Conservation (phyloP, 2,329 filamentous ascomycete genomes). For the Cordyceps fumosorosea region DNA sequence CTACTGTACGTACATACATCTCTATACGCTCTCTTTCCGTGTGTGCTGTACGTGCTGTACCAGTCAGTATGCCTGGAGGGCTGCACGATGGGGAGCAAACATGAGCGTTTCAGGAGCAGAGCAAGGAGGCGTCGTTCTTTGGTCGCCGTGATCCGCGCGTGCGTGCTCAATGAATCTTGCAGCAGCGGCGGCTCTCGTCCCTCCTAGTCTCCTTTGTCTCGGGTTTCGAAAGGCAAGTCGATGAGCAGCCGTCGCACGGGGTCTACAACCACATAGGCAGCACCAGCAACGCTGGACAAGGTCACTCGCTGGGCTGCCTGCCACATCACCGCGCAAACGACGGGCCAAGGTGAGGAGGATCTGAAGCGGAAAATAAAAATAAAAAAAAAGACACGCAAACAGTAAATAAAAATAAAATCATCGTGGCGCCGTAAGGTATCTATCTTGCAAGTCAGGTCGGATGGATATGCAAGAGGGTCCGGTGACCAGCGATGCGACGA, state of each 20-base stretch:
- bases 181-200: not conserved
- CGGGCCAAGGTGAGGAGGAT: no score
- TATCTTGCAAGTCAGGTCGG: slow-evolving; percentile 1
- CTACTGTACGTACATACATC: no score
- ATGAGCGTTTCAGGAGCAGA: no score
- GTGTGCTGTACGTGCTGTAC: no score
- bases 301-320: not conserved
- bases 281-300: not conserved
- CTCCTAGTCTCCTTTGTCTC: not conserved
- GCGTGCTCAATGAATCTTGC: no score
- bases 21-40: not conserved
- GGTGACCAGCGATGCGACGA: slow-evolving; percentile 8
- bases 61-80: no score
- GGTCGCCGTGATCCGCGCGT: no score
- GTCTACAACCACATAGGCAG: slow-evolving; percentile 8
- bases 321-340: not conserved
- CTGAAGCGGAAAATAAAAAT: not conserved
- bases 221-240: not conserved
- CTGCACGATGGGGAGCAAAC: no score
- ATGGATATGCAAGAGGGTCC: slow-evolving; percentile 11
- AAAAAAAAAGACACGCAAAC: not conserved
- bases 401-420: not conserved
- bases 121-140: no score
- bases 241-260: not conserved
- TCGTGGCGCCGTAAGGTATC: slow-evolving; percentile 5